Conservation (phyloP, 2,329 filamentous ascomycete genomes). For the Hypocrella siamensis region DNA sequence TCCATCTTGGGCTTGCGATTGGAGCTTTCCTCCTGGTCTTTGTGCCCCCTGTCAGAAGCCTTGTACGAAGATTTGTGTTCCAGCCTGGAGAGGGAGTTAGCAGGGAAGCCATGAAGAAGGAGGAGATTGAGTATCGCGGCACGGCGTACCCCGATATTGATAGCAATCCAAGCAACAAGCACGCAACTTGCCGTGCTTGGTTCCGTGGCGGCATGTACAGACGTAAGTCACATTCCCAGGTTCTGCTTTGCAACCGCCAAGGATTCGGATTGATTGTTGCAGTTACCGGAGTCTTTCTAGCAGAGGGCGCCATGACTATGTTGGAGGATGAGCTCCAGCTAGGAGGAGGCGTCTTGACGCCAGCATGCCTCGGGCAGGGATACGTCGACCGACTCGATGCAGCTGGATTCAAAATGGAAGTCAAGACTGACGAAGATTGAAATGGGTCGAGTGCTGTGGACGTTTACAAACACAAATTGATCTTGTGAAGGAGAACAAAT, state of each 20-base stretch:
- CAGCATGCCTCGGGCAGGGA: constrained; percentile 52
- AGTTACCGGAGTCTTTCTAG: constrained; percentile 51
- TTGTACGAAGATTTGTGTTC: constrained; percentile 27
- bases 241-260: background rate
- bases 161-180: constrained; percentile 23
- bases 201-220: constrained; percentile 48
- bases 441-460: constrained; percentile 7
- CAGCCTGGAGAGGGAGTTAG: constrained; percentile 40
- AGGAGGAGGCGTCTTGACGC: constrained; percentile 54
- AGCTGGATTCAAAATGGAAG: constrained; percentile 47
- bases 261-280: background rate
- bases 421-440: constrained; percentile 15
- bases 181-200: constrained; percentile 38
- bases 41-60: constrained; percentile 26
- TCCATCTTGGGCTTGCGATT: constrained; percentile 32
- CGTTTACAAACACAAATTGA: no score
- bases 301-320: constrained; percentile 49
- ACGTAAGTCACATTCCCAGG: constrained; percentile 27
- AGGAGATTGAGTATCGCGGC: constrained; percentile 47
- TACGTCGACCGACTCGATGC: constrained; percentile 47
- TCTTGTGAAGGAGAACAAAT: no score
- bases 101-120: constrained; percentile 36
- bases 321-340: constrained; percentile 45
- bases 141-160: constrained; percentile 43
- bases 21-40: constrained; percentile 27